Base-by-base conservation (phyloP, 768 basidiomycete genomes). In the Piloderma croceum region DNA sequence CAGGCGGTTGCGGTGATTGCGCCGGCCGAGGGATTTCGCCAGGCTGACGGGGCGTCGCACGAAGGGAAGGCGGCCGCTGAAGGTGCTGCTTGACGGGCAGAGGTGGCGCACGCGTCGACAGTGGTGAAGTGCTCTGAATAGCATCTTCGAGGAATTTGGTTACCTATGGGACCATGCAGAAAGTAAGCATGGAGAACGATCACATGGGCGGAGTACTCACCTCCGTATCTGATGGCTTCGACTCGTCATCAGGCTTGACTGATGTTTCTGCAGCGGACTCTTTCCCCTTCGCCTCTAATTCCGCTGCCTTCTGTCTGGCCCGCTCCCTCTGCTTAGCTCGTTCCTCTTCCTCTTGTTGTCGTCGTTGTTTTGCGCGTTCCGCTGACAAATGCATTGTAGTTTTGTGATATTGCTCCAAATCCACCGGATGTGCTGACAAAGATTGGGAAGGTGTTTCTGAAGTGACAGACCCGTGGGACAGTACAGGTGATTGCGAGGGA, bases 371-470 rank as follows among this genome's bases (percentile, higher is more conserved):
- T 5, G 90, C 90, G 29, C 89, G 75, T 46, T 87, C 89, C 2
- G 90, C 90, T 5, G 86, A 86, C 40, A 61, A 74, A 44, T 90
- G 89, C 90, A 92, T 91, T 13, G 81, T 64, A 34, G 79, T 77
- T 57, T 85, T 84, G 42, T 75, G 72, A n/a, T 67, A 74, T 38
- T 77, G 77, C 37, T 89, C 83, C 22, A 85, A 52, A 41, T 79
- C 77, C 24, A 66, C 57, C 19, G 56, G 53, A 6, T 67, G 41
- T 25, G 53, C 53, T 19, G 69, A 63, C 18, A 67, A 53, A 10
- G n/a, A n/a, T n/a, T n/a, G n/a, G n/a, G n/a, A n/a, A n/a, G 62
- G 38, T 15, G 46, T 43, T 27, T 58, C 54, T 31, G 73, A 65
- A 7, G 61, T 51, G 4, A 64, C 47, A 19, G 70, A 71, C 7